Percentiles rank a stretch among this genome's conserved stretches.
phyloP scores from a whole-genome alignment of 345 rosid genomes.

The Salix caprea region DNA sequence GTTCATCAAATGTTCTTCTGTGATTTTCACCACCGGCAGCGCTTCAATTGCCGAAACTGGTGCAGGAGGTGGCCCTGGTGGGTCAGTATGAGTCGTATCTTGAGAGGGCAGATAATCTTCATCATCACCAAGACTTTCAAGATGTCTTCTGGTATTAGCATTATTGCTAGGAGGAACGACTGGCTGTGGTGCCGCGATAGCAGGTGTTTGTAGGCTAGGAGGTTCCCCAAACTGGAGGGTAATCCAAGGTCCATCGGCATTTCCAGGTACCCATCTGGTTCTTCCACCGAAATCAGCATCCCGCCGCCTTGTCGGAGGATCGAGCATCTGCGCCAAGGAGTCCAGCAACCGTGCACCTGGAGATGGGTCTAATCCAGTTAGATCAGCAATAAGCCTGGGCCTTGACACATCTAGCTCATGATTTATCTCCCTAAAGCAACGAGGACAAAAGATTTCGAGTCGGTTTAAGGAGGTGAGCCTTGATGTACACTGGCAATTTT shows the following conservation, averaged over 20 bases:
- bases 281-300: slow-evolving; percentile 6
- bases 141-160: neutral
- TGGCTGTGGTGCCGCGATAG: neutral
- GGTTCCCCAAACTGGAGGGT: slow-evolving; percentile 43
- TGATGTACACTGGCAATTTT: slow-evolving; percentile 44
- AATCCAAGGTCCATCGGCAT: slow-evolving; percentile 43
- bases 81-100: slow-evolving; percentile 22
- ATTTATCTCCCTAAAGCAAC: slow-evolving; percentile 39
- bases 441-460: slow-evolving; percentile 43
- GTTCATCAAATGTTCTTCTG: slow-evolving; percentile 26
- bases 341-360: slow-evolving; percentile 16
- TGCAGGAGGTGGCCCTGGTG: slow-evolving; percentile 50
- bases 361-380: slow-evolving; percentile 4
- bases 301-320: slow-evolving; percentile 8
- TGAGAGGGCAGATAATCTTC: slow-evolving; percentile 12
- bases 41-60: slow-evolving; percentile 44
- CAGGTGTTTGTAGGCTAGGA: slow-evolving; percentile 5
- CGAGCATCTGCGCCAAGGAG: slow-evolving; percentile 21
- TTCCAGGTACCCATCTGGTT: slow-evolving; percentile 36
- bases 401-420: slow-evolving; percentile 52
- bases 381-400: slow-evolving; percentile 19
- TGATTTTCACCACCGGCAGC: slow-evolving; percentile 33
- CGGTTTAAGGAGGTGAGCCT: slow-evolving; percentile 41
- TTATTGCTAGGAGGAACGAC: neutral
- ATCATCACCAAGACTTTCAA: neutral